A percentile compares a stretch with the other conserved stretches of the same genome.
Conservation (phyloP, 139 green algal genomes). For the Asterochloris sp. region DNA sequence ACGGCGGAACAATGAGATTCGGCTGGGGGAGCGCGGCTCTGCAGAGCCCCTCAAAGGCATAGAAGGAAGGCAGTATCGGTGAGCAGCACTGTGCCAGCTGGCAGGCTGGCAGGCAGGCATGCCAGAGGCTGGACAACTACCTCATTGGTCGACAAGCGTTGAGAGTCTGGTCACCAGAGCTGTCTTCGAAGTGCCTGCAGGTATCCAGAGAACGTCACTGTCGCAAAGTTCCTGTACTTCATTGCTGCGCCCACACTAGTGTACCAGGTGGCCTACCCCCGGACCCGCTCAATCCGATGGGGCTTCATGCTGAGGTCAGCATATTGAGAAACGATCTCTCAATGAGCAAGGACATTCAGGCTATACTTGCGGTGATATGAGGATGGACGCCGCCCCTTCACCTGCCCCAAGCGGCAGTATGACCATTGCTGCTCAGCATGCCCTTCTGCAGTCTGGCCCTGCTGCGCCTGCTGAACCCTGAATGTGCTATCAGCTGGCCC, state of each 20-base stretch:
- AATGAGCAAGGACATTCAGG: no score
- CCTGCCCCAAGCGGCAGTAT: not conserved
- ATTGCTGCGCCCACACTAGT: constrained; percentile 72
- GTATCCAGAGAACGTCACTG: constrained; percentile 79
- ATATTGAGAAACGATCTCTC: not conserved
- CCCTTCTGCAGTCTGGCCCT: not conserved
- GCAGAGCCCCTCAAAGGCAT: not conserved
- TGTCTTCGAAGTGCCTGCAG: constrained; percentile 1
- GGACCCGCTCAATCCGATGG: constrained; percentile 33
- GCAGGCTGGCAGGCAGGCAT: no score
- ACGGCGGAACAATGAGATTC: constrained; percentile 25
- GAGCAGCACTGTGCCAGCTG: not conserved
- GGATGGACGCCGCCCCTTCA: not conserved
- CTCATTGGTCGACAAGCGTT: no score
- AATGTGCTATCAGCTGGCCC: not conserved
- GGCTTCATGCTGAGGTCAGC: constrained; percentile 18
- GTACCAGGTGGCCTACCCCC: constrained; percentile 70
- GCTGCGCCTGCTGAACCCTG: not conserved
- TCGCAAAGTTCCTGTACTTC: constrained; percentile 73
- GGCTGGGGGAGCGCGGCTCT: constrained; percentile 54
- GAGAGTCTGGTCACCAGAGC: no score
- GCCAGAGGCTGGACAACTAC: no score
- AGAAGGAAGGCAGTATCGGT: not conserved
- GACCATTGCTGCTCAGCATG: not conserved
- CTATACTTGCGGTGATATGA: no score